Evolutionary conservation across 805 yeast genomes (phyloP), one percentile per base, ranked within the genome.

Genomic region (Candida glaebosa): DNA sequence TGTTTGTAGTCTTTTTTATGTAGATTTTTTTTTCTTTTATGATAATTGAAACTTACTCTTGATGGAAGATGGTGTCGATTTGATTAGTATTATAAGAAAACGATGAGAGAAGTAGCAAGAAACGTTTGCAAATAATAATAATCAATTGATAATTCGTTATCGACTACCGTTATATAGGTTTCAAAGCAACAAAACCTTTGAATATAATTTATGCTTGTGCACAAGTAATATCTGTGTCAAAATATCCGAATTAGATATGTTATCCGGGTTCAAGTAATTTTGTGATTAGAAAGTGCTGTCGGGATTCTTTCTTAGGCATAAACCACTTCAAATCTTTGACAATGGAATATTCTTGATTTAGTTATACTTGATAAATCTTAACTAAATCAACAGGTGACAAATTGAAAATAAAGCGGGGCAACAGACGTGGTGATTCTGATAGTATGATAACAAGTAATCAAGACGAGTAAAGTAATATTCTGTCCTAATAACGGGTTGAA

Each of bases 91-190:
- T 30, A 24, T 43, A 43, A 51, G 56, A 70, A 66, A 63, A 63
- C 71, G 71, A 60, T 53, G 61, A 66, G 72, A 67, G 73, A 67
- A 67, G 73, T 67, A 65, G 69, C 71, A 67, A 67, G 73, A 67
- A 65, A 67, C 73, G 71, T 62, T 58, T 59, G 71, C 61, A 52
- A 51, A 43, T 45, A 47, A 47, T 49, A 38, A 39, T 52, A 61
- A 54, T 55, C 44, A 56, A 55, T 42, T n/a, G n/a, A n/a, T n/a
- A n/a, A n/a, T n/a, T n/a, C n/a, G n/a, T n/a, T n/a, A n/a, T n/a
- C n/a, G n/a, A n/a, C n/a, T n/a, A n/a, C n/a, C n/a, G n/a, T n/a
- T n/a, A n/a, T n/a, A n/a, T n/a, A n/a, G n/a, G n/a, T n/a, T n/a
- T n/a, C n/a, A n/a, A n/a, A n/a, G n/a, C n/a, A n/a, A n/a, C n/a